Conservation (phyloP, 768 basidiomycete species). For the Hortiboletus flavorubellus region DNA sequence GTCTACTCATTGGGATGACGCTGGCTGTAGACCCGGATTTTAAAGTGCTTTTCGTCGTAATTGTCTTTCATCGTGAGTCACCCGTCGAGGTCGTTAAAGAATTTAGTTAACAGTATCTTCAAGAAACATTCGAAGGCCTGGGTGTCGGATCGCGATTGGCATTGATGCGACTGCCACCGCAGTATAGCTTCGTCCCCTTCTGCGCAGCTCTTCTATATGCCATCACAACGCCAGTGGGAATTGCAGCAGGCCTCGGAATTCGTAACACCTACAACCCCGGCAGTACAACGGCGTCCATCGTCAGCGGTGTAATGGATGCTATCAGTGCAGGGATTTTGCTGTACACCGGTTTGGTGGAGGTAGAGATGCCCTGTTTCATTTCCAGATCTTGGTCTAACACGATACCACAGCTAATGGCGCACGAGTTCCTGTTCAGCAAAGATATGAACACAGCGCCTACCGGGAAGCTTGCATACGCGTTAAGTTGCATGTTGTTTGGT, state of each 20-base stretch:
- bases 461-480: conserved; percentile 63
- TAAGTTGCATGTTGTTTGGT: conserved; percentile 78
- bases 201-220: conserved; percentile 65
- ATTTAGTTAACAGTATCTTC: not conserved
- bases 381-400: not conserved
- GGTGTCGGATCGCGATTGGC: conserved; percentile 91
- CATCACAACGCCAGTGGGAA: conserved; percentile 81
- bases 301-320: conserved; percentile 83
- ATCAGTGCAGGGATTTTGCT: conserved; percentile 84
- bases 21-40: conserved; percentile 85
- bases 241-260: conserved; percentile 79
- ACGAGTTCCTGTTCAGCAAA: conserved; percentile 91
- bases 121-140: conserved; percentile 92
- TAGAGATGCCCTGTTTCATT: conserved; percentile 18
- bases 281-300: conserved; percentile 70
- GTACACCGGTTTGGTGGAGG: conserved; percentile 86
- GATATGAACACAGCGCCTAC: conserved; percentile 75
- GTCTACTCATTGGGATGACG: conserved; percentile 84
- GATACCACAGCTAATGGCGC: conserved; percentile 71
- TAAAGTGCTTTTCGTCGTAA: conserved; percentile 82
- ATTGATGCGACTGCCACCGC: conserved; percentile 55
- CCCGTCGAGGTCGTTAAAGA: not conserved
- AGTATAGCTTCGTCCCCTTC: conserved; percentile 56
- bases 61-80: conserved; percentile 86
- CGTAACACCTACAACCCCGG: conserved; percentile 78